Conservation (phyloP, 139 green algal species). For the Dunaliella primolecta region DNA sequence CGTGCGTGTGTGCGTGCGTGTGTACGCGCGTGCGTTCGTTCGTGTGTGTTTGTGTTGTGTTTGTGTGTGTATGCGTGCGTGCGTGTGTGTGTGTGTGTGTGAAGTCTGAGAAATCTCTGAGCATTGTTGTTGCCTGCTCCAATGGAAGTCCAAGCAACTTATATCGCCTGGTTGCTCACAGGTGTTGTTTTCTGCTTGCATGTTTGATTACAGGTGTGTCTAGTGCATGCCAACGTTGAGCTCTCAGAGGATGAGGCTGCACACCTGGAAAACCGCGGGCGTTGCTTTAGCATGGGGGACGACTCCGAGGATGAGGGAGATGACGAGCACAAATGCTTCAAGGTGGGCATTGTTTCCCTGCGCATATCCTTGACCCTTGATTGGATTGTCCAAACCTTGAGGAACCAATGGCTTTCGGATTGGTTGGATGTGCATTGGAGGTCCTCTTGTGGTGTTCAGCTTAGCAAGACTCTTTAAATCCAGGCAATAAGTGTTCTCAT, state of each 20-base stretch:
- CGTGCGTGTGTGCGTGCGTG: neutral
- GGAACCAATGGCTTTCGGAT: too few relatives aligned
- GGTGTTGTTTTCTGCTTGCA: too few relatives aligned
- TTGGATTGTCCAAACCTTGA: too few relatives aligned
- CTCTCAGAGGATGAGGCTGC: slow-evolving; percentile 18
- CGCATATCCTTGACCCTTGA: too few relatives aligned
- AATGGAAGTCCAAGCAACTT: too few relatives aligned
- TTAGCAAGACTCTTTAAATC: too few relatives aligned
- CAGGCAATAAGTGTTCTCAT: too few relatives aligned
- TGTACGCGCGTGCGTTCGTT: neutral
- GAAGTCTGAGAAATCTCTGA: neutral
- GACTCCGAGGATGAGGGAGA: neutral
- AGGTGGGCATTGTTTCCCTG: neutral
- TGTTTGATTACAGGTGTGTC: slow-evolving; percentile 4
- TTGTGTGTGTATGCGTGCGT: neutral
- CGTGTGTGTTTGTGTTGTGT: neutral
- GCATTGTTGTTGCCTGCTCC: too few relatives aligned
- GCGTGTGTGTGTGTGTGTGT: neutral
- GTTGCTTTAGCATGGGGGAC: neutral
- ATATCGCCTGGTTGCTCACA: too few relatives aligned
- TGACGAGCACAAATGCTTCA: slow-evolving; percentile 4
- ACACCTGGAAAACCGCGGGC: slow-evolving; percentile 2
- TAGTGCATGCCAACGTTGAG: slow-evolving; percentile 19
- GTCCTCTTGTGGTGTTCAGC: too few relatives aligned
- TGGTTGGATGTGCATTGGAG: too few relatives aligned